A percentile compares a stretch with the other conserved stretches of the same genome.
Conservation (phyloP, 305 asterid species). For the Solanum hybrid region DNA sequence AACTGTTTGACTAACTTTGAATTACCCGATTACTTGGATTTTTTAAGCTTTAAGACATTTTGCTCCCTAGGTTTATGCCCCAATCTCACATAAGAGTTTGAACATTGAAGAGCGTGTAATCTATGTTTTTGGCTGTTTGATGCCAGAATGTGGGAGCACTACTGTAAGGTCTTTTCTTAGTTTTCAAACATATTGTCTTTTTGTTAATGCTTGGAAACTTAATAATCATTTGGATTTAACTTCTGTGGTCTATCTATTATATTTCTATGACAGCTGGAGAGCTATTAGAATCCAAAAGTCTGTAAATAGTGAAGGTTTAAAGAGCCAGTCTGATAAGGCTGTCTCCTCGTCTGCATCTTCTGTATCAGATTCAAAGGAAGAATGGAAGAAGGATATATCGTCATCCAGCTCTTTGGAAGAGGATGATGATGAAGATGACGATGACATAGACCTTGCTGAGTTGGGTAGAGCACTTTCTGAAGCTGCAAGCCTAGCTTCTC, state of each 20-base stretch:
- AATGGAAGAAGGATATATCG: conserved; percentile 38
- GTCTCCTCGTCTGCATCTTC: conserved; percentile 22
- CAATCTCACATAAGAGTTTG: conserved; percentile 32
- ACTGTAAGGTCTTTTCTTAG: conserved; percentile 37
- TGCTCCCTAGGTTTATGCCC: conserved; percentile 74
- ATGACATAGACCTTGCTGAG: conserved; percentile 62
- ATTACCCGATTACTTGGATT: neutral
- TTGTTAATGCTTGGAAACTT: neutral
- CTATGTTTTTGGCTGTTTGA: conserved; percentile 61
- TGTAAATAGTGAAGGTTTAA: conserved; percentile 16
- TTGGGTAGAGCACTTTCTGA: conserved; percentile 68
- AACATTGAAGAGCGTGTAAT: conserved; percentile 55
- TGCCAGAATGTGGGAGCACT: conserved; percentile 49
- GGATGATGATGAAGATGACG: conserved; percentile 29
- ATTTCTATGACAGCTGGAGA: conserved; percentile 50
- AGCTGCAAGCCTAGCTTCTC: conserved; percentile 41
- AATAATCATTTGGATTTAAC: conserved; percentile 1
- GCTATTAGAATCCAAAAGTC: conserved; percentile 76
- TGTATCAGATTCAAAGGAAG: conserved; percentile 26
- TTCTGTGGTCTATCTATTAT: neutral
- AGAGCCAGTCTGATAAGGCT: conserved; percentile 12
- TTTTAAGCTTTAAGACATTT: neutral
- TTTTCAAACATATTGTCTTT: neutral
- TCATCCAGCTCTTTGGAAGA: conserved; percentile 33
- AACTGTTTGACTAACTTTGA: neutral